Evolutionary conservation across 768 basidiomycete genomes (phyloP).

Genomic region (Lactarius psammicola): DNA sequence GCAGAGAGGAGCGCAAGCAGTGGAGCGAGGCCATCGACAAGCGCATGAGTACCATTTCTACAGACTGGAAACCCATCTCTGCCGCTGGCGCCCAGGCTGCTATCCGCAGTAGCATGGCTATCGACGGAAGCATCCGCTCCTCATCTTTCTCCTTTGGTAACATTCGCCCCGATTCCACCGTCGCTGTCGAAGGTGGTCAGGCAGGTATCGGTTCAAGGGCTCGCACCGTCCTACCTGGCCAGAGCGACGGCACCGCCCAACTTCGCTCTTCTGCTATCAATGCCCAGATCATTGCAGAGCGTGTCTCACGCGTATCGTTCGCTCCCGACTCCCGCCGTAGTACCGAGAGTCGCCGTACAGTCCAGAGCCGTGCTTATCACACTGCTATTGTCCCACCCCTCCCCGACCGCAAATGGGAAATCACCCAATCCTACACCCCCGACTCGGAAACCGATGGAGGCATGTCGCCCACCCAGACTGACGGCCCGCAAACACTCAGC

Average conservation of each 20-base stretch:
- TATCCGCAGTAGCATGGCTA: conserved; percentile 65
- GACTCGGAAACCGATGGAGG: conserved; percentile 27
- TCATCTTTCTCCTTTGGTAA: conserved; percentile 57
- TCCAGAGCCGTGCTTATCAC: conserved; percentile 45
- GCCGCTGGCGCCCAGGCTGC: conserved; percentile 69
- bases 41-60: conserved; percentile 79
- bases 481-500: conserved; percentile 45
- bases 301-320: conserved; percentile 65
- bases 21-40: conserved; percentile 71
- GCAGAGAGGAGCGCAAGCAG: conserved; percentile 50
- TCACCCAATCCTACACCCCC: conserved; percentile 17
- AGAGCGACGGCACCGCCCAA: conserved; percentile 39
- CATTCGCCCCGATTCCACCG: conserved; percentile 46
- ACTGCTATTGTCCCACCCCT: conserved; percentile 43
- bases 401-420: conserved; percentile 37
- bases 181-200: conserved; percentile 46
- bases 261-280: conserved; percentile 54
- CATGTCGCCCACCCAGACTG: conserved; percentile 46
- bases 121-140: conserved; percentile 42
- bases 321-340: conserved; percentile 57
- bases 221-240: conserved; percentile 31
- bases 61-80: conserved; percentile 74
- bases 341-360: conserved; percentile 43
- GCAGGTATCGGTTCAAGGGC: conserved; percentile 41
- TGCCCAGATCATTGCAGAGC: conserved; percentile 41